Evolutionary conservation across 2,329 filamentous ascomycete genomes (phyloP).

Genomic region (Exophiala lecanii-corni): DNA sequence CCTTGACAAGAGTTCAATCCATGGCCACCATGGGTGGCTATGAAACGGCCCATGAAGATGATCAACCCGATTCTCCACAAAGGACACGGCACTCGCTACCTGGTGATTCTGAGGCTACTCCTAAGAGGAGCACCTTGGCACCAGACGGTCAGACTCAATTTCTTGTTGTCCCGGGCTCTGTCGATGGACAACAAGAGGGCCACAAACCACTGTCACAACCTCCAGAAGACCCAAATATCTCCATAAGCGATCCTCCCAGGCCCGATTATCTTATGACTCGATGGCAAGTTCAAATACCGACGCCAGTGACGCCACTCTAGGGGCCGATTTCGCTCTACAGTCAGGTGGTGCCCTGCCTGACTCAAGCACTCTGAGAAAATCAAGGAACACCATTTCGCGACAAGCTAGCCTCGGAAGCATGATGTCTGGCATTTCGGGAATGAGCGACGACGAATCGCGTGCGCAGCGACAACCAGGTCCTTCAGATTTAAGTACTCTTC

Average conservation of each 20-base stretch:
- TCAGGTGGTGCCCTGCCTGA: conserved; percentile 68
- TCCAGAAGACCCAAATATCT: conserved; percentile 53
- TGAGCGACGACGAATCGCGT: conserved; percentile 46
- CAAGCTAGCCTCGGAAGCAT: conserved; percentile 87
- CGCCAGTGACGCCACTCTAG: conserved; percentile 67
- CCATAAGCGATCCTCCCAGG: conserved; percentile 51
- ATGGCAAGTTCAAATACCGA: conserved; percentile 54
- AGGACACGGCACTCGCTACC: neutral
- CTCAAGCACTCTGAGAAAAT: conserved; percentile 34
- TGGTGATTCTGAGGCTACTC: conserved; percentile 22
- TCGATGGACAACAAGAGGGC: conserved; percentile 13
- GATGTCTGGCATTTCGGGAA: conserved; percentile 62
- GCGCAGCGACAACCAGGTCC: conserved; percentile 42
- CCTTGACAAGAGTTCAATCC: conserved; percentile 37
- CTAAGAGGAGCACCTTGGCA: conserved; percentile 10
- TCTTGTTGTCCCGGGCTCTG: conserved; percentile 10
- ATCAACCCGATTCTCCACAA: conserved; percentile 3
- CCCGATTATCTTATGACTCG: conserved; percentile 57
- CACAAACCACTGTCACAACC: conserved; percentile 3
- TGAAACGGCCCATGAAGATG: conserved; percentile 27
- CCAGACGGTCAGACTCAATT: conserved; percentile 3
- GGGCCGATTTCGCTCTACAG: conserved; percentile 76
- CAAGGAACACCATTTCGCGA: conserved; percentile 56
- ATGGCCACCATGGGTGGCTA: conserved; percentile 29
- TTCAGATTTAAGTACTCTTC: conserved; percentile 51